A percentile compares a stretch with the other conserved stretches of the same genome.
phyloP scores from a whole-genome alignment of 1,284 basidiomycete species.

The Microbotryum silenes-acaulis region DNA sequence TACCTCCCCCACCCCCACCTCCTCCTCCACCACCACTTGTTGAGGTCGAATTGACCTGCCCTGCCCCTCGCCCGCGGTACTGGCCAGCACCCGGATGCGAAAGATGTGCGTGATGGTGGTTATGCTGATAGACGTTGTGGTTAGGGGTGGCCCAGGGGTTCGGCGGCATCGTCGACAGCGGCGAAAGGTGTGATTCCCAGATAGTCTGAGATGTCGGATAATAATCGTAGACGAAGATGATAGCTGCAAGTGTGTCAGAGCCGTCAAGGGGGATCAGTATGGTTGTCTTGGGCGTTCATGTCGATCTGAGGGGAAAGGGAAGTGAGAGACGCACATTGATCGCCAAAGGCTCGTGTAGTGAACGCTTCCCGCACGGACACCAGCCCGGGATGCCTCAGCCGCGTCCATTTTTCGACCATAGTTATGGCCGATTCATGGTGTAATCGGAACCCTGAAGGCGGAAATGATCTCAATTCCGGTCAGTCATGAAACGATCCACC shows the following conservation, averaged over 20 bases:
- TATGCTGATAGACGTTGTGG: conserved; percentile 6
- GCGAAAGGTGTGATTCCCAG: conserved; percentile 55
- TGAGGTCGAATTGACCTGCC: not conserved
- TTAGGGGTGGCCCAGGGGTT: conserved; percentile 36
- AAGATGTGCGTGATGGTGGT: conserved; percentile 13
- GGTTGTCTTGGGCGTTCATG: not conserved
- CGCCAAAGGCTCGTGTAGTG: conserved; percentile 86
- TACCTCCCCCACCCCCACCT: conserved; percentile 34
- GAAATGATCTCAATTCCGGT: too few species aligned
- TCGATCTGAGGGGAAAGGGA: not conserved
- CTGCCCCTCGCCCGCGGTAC: conserved; percentile 15
- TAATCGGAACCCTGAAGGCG: conserved; percentile 64
- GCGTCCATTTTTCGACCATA: conserved; percentile 79
- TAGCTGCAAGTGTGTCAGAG: conserved; percentile 49
- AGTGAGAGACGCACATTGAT: conserved; percentile 60
- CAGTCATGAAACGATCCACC: too few species aligned
- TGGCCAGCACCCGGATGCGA: too few species aligned
- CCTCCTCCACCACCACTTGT: conserved; percentile 11
- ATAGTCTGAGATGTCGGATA: conserved; percentile 79
- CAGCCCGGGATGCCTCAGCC: conserved; percentile 78
- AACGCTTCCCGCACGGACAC: conserved; percentile 85
- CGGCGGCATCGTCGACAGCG: conserved; percentile 41
- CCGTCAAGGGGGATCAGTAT: conserved; percentile 7
- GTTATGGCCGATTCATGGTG: conserved; percentile 72
- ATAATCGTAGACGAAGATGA: conserved; percentile 89